Evolutionary conservation across 129 eudicot species (phyloP).

Genomic region (Rutidosis leptorrhynchoides): DNA sequence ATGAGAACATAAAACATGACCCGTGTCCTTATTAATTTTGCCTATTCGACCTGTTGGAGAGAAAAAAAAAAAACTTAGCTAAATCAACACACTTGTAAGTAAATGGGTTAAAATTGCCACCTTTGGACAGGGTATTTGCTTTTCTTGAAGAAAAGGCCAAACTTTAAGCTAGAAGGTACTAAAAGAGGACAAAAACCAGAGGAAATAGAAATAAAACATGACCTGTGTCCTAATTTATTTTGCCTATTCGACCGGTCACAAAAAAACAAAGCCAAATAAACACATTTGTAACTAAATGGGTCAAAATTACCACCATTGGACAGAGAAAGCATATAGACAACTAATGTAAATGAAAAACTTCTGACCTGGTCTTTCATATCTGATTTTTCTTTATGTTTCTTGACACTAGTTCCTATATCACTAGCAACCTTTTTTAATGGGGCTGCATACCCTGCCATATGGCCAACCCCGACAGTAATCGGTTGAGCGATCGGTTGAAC

Average conservation of each 20-base stretch:
- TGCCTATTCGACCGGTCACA: too few species aligned
- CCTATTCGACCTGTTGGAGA: not conserved
- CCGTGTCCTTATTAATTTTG: not conserved
- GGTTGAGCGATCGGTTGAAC: slow-evolving; percentile 30
- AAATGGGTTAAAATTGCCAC: not conserved
- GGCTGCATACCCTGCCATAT: slow-evolving; percentile 44
- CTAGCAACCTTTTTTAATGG: slow-evolving; percentile 37
- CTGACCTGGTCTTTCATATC: slow-evolving; percentile 55
- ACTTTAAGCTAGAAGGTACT: not conserved
- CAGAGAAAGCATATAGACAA: not conserved
- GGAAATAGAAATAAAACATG: not conserved
- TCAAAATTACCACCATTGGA: too few species aligned
- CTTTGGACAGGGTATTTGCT: not conserved
- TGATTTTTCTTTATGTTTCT: slow-evolving; percentile 34
- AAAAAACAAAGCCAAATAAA: too few species aligned
- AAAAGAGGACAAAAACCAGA: not conserved
- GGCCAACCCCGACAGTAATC: slow-evolving; percentile 43
- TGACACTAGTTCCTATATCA: slow-evolving; percentile 36
- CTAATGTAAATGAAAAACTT: slow-evolving; percentile 1
- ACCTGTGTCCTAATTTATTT: too few species aligned
- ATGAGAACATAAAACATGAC: not conserved
- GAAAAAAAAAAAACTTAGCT: not conserved
- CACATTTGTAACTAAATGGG: too few species aligned
- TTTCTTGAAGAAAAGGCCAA: not conserved
- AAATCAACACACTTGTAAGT: not conserved